phyloP scores from a whole-genome alignment of 495 filamentous ascomycete genomes.

The Aspergillus cristatus region DNA sequence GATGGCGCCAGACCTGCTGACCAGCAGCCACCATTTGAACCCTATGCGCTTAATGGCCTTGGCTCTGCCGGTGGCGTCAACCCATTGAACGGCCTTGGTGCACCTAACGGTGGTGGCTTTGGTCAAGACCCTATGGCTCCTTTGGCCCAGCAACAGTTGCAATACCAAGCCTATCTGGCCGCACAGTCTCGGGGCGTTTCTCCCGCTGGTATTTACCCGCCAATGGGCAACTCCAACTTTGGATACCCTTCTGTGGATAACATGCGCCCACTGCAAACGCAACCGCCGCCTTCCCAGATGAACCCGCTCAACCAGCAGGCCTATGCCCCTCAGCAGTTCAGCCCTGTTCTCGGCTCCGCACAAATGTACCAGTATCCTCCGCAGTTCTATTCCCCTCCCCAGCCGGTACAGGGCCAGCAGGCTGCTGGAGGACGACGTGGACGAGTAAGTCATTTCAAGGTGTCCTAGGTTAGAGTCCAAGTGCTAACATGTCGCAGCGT shows the following conservation, averaged over 20 bases:
- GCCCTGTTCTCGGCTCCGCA: slow-evolving; percentile 35
- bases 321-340: slow-evolving; percentile 39
- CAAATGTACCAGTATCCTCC: slow-evolving; percentile 47
- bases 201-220: slow-evolving; percentile 33
- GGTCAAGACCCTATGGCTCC: slow-evolving; percentile 32
- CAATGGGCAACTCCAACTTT: slow-evolving; percentile 25
- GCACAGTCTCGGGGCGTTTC: slow-evolving; percentile 37
- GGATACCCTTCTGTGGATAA: slow-evolving; percentile 39
- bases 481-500: too few relatives aligned
- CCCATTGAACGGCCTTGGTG: slow-evolving; percentile 9
- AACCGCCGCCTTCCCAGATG: slow-evolving; percentile 25
- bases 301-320: slow-evolving; percentile 34
- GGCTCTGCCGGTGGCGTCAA: slow-evolving; percentile 8
- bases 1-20: slow-evolving; percentile 28
- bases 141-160: slow-evolving; percentile 36
- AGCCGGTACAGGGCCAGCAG: slow-evolving; percentile 34
- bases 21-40: slow-evolving; percentile 35
- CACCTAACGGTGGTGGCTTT: slow-evolving; percentile 23
- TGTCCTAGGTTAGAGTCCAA: too few relatives aligned
- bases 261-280: slow-evolving; percentile 32
- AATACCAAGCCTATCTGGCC: slow-evolving; percentile 37
- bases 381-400: slow-evolving; percentile 40
- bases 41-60: slow-evolving; percentile 32
- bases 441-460: slow-evolving; percentile 30
- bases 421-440: slow-evolving; percentile 40